phyloP scores from a whole-genome alignment of 768 basidiomycete genomes.

The Tubosaeta sp. region DNA sequence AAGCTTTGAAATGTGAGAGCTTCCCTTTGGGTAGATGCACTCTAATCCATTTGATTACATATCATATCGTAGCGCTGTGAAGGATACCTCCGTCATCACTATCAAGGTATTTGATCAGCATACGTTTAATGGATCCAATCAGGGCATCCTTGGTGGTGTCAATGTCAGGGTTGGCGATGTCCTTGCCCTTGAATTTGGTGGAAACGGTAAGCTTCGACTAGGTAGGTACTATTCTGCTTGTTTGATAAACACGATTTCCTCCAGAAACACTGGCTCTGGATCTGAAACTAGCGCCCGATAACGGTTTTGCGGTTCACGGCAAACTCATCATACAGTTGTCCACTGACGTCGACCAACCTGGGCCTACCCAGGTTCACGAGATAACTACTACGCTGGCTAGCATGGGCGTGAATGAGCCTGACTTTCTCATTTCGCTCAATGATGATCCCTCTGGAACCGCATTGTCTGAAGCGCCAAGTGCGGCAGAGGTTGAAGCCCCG shows the following conservation, averaged over 20 bases:
- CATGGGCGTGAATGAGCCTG: slow-evolving; percentile 58
- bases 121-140: slow-evolving; percentile 97
- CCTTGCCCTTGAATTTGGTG: slow-evolving; percentile 88
- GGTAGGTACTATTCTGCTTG: background rate
- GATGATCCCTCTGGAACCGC: slow-evolving; percentile 32
- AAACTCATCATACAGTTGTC: slow-evolving; percentile 96
- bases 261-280: slow-evolving; percentile 95
- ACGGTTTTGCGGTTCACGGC: slow-evolving; percentile 95
- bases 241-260: background rate
- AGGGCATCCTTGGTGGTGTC: slow-evolving; percentile 96
- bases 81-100: slow-evolving; percentile 95
- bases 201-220: slow-evolving; percentile 69
- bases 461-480: slow-evolving; percentile 62
- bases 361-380: slow-evolving; percentile 65
- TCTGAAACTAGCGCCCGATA: slow-evolving; percentile 91
- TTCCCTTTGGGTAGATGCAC: background rate
- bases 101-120: slow-evolving; percentile 99
- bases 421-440: slow-evolving; percentile 50
- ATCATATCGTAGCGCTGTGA: slow-evolving; percentile 66
- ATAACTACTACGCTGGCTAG: slow-evolving; percentile 56
- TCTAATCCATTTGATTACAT: slow-evolving; percentile 3
- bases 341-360: slow-evolving; percentile 82
- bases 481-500: slow-evolving; percentile 44
- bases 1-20: slow-evolving; percentile 88
- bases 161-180: slow-evolving; percentile 90